Evolutionary conservation across 2,329 filamentous ascomycete genomes (phyloP).

Genomic region (Didymella lethalis): DNA sequence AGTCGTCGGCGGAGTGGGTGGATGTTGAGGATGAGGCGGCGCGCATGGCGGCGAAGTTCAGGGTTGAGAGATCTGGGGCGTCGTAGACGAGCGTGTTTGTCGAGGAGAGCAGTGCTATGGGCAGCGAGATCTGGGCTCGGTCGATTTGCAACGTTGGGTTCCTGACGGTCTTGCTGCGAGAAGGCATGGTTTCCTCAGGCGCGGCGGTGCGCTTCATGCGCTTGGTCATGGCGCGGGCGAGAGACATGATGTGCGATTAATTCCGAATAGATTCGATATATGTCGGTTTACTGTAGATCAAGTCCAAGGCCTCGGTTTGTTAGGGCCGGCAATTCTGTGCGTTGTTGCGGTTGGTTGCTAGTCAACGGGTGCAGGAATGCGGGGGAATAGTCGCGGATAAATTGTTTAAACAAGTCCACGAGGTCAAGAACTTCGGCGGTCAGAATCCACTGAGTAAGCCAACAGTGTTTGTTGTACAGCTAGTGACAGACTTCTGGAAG

Average conservation of each 20-base stretch:
- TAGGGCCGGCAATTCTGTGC: conserved; percentile 44
- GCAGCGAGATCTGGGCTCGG: conserved; percentile 82
- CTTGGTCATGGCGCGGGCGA: conserved; percentile 76
- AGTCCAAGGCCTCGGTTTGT: conserved; percentile 16
- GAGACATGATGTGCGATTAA: conserved; percentile 58
- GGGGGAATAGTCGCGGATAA: conserved; percentile 47
- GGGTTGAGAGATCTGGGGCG: conserved; percentile 76
- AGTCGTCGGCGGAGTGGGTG: conserved; percentile 74
- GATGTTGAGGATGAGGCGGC: conserved; percentile 60
- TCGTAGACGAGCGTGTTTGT: conserved; percentile 97
- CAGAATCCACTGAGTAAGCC: conserved; percentile 29
- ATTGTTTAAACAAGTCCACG: conserved; percentile 39
- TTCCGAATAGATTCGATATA: conserved; percentile 39
- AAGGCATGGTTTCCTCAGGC: conserved; percentile 37
- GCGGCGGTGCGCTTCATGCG: conserved; percentile 67
- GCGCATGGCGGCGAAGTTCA: conserved; percentile 36
- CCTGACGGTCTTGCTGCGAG: conserved; percentile 58
- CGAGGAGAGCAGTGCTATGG: conserved; percentile 86
- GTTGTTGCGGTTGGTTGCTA: conserved; percentile 38
- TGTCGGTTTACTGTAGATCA: conserved; percentile 29
- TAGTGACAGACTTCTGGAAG: conserved; percentile 32
- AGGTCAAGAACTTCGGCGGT: conserved; percentile 28
- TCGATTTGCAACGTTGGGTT: conserved; percentile 57
- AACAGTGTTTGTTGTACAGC: conserved; percentile 31
- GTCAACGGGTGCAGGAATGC: conserved; percentile 39